Base-by-base conservation (phyloP, 208 protist genomes). In the Leptomonas pyrrhocoris region DNA sequence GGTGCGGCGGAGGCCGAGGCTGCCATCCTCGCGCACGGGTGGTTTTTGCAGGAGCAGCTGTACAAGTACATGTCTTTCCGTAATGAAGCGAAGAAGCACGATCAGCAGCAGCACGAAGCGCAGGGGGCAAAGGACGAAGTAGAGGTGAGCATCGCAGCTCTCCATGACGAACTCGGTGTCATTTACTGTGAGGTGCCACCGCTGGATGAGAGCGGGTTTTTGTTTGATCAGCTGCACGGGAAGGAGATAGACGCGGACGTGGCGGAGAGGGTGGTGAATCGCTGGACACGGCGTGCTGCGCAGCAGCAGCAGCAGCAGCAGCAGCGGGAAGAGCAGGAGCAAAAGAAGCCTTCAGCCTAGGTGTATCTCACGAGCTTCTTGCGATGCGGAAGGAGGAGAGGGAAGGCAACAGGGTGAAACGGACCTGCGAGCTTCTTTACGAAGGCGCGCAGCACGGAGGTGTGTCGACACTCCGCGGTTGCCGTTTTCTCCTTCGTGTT, bases 181-280 rank as follows among this genome's bases (percentile, higher is more conserved):
- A 59, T 83, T 25, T 83, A 90, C 68, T 90, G 84, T 60, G 85
- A 90, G 54, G 68, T 95, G 31, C 82, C 86, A 7, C 28, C 19
- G 21, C 23, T 69, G 2, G 90, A 92, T 68, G 76, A 81, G 43
- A 81, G 77, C 51, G 90, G 80, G n/a, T 92, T 79, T 66, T 21
- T 77, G 34, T 95, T 90, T 74, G 73, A 86, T 36, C 28, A 69
- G 46, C 76, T 93, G 18, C 50, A 85, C 49, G 90, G 90, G 1
- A 55, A 80, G 50, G 46, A 56, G 15, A 65, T 92, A 9, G 79
- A 85, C 19, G 68, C 16, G 7, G 85, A 80, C 13, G 69, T 76
- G 56, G 70, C 70, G 54, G 81, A 83, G 72, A 66, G 74, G 9
- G 76, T 93, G 31, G 31, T 77, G 66, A 71, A 82, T 43, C 79